Evolutionary conservation across 169 alveolate genomes (phyloP), one percentile per base, ranked within the genome.

Genomic region (Cryptosporidium ubiquitum): DNA sequence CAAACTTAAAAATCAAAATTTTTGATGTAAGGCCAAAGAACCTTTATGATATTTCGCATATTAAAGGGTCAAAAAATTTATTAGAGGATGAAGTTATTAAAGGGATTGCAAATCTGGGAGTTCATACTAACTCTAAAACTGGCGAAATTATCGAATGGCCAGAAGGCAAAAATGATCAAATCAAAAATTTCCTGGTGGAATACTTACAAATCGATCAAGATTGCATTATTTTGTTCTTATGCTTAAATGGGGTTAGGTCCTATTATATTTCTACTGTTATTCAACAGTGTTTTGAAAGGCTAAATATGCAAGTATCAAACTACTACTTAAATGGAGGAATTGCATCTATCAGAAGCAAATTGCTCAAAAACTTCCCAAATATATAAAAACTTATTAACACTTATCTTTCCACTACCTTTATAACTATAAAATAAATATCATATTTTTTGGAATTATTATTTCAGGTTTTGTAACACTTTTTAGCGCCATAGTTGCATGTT

Each of bases 11-110:
- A 29, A n/a, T 84, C 12, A 55, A 84, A 29, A 66, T 89, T 5
- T 57, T 89, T 37, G 93, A 89, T 42, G 84, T 89, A 40, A 79
- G 93, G 26, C 85, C 84, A 23, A 37, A 69, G 20, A 89, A 84
- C 12, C 74, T 84, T 44, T 89, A 26, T 35, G 84, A 69, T 26
- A 68, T 89, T 3, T 44, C 84, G 31, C 91, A 79, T 31, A 49
- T 89, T 39, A 75, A 33, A 9, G 75, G 75, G 0, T 79, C 93
- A 10, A 75, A 35, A 5, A 66, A 89, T 69, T 44, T 89, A 9
- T 42, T 69, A 26, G 89, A 79, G 58, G 89, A 79, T n/a, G 64
- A 39, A 14, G 33, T 79, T 40, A 37, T 79, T 31, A 29, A 61
- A 18, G 40, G 33, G 0, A 66, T 79, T 18, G 73, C 89, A 16